Percentiles rank a stretch among this genome's conserved stretches.
Evolutionary conservation across 306 rosid species (phyloP).

Genomic region (Lithocarpus polystachyus): DNA sequence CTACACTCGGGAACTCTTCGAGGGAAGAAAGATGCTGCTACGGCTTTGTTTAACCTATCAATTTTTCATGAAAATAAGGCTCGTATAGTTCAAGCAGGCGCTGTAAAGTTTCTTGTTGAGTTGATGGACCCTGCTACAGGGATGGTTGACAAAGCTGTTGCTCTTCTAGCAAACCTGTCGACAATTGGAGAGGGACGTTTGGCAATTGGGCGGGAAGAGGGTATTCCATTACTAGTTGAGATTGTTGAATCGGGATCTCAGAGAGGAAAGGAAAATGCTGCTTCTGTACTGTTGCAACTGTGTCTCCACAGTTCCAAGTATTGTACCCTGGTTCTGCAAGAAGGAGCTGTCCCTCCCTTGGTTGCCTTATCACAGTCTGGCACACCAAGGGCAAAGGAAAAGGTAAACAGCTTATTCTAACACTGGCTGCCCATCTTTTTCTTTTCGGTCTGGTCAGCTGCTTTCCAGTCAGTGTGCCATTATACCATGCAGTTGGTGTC

Average conservation of each 20-base stretch:
- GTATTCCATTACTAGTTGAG: slow-evolving; percentile 82
- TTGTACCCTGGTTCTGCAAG: slow-evolving; percentile 85
- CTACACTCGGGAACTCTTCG: slow-evolving; percentile 75
- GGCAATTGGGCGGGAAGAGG: slow-evolving; percentile 65
- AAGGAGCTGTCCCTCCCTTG: slow-evolving; percentile 98
- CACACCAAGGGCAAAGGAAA: slow-evolving; percentile 87
- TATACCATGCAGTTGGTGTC: background rate
- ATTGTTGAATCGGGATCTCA: slow-evolving; percentile 75
- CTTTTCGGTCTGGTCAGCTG: slow-evolving; percentile 2
- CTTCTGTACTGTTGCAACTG: slow-evolving; percentile 73
- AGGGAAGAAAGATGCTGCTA: slow-evolving; percentile 96
- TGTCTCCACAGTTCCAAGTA: slow-evolving; percentile 78
- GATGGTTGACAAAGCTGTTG: slow-evolving; percentile 92
- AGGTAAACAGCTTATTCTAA: slow-evolving; percentile 49
- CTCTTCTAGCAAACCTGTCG: slow-evolving; percentile 84
- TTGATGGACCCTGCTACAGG: slow-evolving; percentile 64
- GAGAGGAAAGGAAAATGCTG: slow-evolving; percentile 94
- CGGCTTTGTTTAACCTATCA: slow-evolving; percentile 86
- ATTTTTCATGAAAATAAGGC: slow-evolving; percentile 90
- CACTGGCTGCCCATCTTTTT: background rate
- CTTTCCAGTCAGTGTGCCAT: background rate
- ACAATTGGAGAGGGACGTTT: slow-evolving; percentile 76
- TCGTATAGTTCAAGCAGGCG: slow-evolving; percentile 91
- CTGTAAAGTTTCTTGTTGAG: slow-evolving; percentile 71
- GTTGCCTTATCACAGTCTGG: slow-evolving; percentile 90